These are phyloP conservation scores for thale cress (Arabidopsis thaliana) DNA, from an alignment of 345 rosid genomes.

Conservation along the genomic window DNA sequence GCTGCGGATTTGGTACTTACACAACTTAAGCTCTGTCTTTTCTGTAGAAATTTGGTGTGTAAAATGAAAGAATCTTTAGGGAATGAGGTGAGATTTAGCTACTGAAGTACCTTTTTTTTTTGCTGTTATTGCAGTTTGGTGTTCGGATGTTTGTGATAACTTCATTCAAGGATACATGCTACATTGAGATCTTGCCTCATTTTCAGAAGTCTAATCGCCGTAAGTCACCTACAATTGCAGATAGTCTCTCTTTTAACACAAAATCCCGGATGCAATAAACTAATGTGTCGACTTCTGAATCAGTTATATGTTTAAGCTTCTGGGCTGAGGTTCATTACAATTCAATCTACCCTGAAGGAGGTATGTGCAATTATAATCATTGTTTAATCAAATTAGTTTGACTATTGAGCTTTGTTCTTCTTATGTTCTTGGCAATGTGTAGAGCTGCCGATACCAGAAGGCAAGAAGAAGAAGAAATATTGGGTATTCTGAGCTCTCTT, in stretches of 20 bases:
- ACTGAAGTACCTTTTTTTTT: not conserved
- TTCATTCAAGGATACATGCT: constrained; percentile 92
- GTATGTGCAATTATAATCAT: constrained; percentile 42
- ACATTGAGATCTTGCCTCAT: constrained; percentile 83
- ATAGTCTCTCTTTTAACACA: not conserved
- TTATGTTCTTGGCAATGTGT: constrained; percentile 18
- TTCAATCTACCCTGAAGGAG: constrained; percentile 91
- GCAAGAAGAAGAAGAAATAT: constrained; percentile 48
- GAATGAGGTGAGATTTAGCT: not conserved
- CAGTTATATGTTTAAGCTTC: constrained; percentile 91
- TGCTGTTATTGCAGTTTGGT: constrained; percentile 66
- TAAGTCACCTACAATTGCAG: constrained; percentile 42
- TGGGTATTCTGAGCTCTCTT: constrained; percentile 43
- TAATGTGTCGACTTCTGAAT: constrained; percentile 16
- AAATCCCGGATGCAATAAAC: not conserved
- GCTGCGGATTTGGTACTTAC: constrained; percentile 47
- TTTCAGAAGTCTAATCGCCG: constrained; percentile 71
- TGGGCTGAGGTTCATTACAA: constrained; percentile 99
- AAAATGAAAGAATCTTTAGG: constrained; percentile 12
- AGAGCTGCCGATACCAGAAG: constrained; percentile 43
- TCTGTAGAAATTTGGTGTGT: not conserved
- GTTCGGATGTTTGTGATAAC: constrained; percentile 86
- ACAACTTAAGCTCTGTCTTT: not conserved
- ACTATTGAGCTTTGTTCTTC: not conserved
- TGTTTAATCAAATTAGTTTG: constrained; percentile 5